Conservation (phyloP, 2,329 filamentous ascomycete species). For the Diplocarpon mali region DNA sequence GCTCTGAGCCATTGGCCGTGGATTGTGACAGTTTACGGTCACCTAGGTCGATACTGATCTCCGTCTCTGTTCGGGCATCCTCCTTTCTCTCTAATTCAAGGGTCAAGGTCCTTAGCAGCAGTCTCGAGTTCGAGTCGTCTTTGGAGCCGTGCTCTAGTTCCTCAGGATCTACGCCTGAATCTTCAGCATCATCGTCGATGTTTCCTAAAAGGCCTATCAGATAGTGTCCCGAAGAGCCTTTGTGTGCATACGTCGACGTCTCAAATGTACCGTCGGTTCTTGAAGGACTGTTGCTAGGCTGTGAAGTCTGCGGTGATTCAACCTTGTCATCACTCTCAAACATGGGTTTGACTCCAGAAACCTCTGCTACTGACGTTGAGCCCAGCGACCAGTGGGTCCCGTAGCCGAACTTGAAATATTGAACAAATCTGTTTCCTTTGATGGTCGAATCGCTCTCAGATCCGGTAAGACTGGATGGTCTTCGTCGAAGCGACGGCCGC, state of each 20-base stretch:
- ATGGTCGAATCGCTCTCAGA: constrained; percentile 19
- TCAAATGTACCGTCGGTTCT: background rate
- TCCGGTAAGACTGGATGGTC: constrained; percentile 12
- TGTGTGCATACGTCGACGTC: constrained; percentile 1
- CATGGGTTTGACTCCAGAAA: background rate
- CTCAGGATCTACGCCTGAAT: constrained; percentile 1
- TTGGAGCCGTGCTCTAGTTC: constrained; percentile 1
- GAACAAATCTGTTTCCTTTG: constrained; percentile 37
- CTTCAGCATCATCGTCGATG: constrained; percentile 33
- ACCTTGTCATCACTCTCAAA: background rate
- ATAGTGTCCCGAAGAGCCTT: constrained; percentile 38
- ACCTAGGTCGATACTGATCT: constrained; percentile 35
- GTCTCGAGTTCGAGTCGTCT: constrained; percentile 38
- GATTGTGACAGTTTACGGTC: constrained; percentile 7
- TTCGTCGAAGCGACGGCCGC: constrained; percentile 10
- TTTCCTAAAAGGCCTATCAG: constrained; percentile 59
- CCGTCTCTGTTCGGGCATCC: constrained; percentile 32
- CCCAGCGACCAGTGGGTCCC: constrained; percentile 53
- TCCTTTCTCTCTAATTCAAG: constrained; percentile 46
- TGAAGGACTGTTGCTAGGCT: background rate
- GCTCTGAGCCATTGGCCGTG: constrained; percentile 16
- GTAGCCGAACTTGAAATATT: constrained; percentile 56
- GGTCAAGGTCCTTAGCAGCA: constrained; percentile 53
- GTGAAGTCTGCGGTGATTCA: background rate
- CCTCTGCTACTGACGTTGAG: constrained; percentile 7